Percentiles rank a stretch among this genome's conserved stretches.
phyloP scores from a whole-genome alignment of 140 eudicot genomes.

The Cichorium intybus region DNA sequence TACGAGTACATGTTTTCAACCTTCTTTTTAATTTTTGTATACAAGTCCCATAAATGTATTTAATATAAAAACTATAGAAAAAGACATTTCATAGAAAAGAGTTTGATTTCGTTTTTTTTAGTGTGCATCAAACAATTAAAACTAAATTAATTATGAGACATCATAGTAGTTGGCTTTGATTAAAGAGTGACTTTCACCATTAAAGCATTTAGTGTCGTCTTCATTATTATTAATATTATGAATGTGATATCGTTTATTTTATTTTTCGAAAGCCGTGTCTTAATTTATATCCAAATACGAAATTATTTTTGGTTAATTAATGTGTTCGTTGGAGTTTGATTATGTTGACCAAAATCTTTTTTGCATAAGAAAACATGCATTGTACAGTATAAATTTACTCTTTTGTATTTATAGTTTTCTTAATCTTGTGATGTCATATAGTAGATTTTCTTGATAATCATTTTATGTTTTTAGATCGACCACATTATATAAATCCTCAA shows the following conservation, averaged over 20 bases:
- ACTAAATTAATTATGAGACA: slow-evolving; percentile 34
- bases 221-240: slow-evolving; percentile 6
- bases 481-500: too few species aligned
- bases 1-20: not conserved
- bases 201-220: slow-evolving; percentile 26
- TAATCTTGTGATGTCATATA: too few species aligned
- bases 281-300: slow-evolving; percentile 8
- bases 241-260: not conserved
- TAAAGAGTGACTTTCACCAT: slow-evolving; percentile 32
- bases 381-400: too few species aligned
- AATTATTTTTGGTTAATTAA: not conserved
- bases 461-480: too few species aligned
- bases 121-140: slow-evolving; percentile 13
- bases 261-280: not conserved
- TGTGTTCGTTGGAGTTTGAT: too few species aligned
- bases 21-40: not conserved
- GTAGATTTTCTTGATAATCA: too few species aligned
- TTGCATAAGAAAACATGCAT: too few species aligned
- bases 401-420: too few species aligned
- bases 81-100: slow-evolving; percentile 24
- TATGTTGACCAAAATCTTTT: not conserved
- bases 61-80: slow-evolving; percentile 13
- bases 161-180: slow-evolving; percentile 37
- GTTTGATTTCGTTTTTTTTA: slow-evolving; percentile 22
- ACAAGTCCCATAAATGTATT: slow-evolving; percentile 1